Evolutionary conservation across 73 alveolate species (phyloP).

Genomic region (Breviolum minutum): DNA sequence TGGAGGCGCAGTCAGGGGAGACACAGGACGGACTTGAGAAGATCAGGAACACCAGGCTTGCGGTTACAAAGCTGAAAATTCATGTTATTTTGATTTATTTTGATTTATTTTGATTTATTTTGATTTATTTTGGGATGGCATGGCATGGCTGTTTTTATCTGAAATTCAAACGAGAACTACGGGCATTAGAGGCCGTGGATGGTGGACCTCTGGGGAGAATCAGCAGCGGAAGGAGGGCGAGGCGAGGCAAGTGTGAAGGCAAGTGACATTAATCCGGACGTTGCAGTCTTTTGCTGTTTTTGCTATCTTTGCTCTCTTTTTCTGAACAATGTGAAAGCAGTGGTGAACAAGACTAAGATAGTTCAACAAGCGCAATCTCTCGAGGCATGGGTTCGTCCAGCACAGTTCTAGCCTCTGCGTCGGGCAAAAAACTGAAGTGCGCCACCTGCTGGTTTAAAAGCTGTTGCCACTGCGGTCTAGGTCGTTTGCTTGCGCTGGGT

Average conservation of each 20-base stretch:
- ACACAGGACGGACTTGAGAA: not conserved
- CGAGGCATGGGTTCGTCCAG: constrained; percentile 81
- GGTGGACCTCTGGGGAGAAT: constrained; percentile 88
- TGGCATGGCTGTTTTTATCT: not conserved
- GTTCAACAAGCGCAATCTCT: not conserved
- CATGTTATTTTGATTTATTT: too few relatives aligned
- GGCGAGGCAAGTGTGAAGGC: not conserved
- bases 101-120: too few relatives aligned
- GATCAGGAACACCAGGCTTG: too few relatives aligned
- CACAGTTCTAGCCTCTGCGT: constrained; percentile 41
- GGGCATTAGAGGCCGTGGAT: constrained; percentile 54
- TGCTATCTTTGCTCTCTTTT: too few relatives aligned
- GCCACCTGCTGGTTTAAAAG: not conserved
- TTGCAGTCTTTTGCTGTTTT: not conserved
- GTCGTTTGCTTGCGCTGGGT: constrained; percentile 70
- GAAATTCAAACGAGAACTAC: not conserved
- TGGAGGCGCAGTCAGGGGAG: not conserved
- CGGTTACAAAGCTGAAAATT: too few relatives aligned
- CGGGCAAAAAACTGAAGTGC: too few relatives aligned
- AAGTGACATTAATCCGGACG: not conserved
- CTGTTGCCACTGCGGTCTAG: not conserved
- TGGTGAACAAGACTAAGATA: not conserved
- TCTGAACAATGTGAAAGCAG: too few relatives aligned
- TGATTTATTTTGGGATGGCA: too few relatives aligned
- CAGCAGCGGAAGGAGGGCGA: constrained; percentile 32